Conservation (phyloP, 768 basidiomycete species). For the Tulasnella calospora region DNA sequence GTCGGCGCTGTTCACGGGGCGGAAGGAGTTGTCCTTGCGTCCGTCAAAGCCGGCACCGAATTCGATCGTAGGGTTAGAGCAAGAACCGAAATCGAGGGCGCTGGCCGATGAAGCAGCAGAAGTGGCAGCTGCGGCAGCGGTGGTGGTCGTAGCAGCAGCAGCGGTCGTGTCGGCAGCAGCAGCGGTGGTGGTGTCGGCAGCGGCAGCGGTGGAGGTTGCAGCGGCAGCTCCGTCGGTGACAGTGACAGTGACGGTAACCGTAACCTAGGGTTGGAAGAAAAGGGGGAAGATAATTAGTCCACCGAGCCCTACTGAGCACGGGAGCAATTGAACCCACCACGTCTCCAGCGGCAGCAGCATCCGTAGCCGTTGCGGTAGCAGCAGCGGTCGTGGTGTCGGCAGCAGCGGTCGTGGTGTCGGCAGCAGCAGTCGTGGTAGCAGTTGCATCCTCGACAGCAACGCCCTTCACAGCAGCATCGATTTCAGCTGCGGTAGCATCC, state of each 20-base stretch:
- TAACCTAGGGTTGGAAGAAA: conserved; percentile 10
- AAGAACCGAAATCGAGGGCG: conserved; percentile 22
- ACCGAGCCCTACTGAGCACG: background rate
- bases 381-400: too few species aligned
- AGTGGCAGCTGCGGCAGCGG: background rate
- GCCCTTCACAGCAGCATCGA: conserved; percentile 42
- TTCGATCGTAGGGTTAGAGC: conserved; percentile 26
- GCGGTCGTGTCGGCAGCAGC: conserved; percentile 21
- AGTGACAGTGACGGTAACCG: conserved; percentile 33
- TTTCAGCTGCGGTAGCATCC: conserved; percentile 56
- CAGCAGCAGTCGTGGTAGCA: background rate
- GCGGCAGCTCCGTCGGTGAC: conserved; percentile 27
- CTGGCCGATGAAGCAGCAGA: background rate
- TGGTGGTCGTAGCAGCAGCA: conserved; percentile 5
- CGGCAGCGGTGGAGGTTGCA: conserved; percentile 23
- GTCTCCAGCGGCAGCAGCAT: conserved; percentile 24
- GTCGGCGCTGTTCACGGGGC: conserved; percentile 17
- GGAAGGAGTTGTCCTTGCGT: conserved; percentile 20
- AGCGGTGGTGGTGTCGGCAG: conserved; percentile 23
- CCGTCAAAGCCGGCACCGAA: conserved; percentile 27
- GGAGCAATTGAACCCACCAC: background rate
- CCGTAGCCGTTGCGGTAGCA: conserved; percentile 26
- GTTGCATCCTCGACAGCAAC: conserved; percentile 11
- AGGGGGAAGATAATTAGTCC: background rate
- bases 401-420: background rate